phyloP scores from a whole-genome alignment of 805 yeast species.

The Myxozyma geophila region DNA sequence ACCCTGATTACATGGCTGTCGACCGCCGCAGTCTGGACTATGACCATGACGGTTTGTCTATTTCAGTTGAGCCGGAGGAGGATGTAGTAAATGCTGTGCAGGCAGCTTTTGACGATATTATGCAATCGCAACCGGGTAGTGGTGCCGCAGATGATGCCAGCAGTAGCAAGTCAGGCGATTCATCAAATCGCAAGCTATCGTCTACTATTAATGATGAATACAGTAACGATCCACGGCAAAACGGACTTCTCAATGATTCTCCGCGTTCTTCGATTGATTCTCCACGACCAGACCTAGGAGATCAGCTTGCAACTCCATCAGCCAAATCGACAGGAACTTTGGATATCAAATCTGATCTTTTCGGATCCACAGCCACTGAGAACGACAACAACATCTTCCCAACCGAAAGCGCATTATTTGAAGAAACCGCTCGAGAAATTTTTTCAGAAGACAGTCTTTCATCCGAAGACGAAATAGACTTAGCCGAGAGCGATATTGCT shows the following conservation, averaged over 20 bases:
- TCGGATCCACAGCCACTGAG: constrained; percentile 23
- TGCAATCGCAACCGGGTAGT: constrained; percentile 36
- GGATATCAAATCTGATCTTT: constrained; percentile 30
- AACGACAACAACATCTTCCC: constrained; percentile 30
- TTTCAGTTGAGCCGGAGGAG: constrained; percentile 38
- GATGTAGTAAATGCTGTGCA: constrained; percentile 64
- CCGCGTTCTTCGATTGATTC: constrained; percentile 31
- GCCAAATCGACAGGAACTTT: constrained; percentile 7
- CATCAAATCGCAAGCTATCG: constrained; percentile 17
- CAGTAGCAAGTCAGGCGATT: constrained; percentile 23
- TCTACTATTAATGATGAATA: constrained; percentile 16
- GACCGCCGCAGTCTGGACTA: constrained; percentile 25
- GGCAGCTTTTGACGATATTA: constrained; percentile 65
- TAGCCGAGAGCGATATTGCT: constrained; percentile 39
- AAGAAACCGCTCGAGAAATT: constrained; percentile 35
- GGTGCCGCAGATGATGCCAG: constrained; percentile 28
- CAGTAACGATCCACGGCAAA: background rate
- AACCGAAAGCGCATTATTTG: constrained; percentile 33
- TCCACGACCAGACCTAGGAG: constrained; percentile 3
- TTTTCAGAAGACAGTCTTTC: constrained; percentile 37
- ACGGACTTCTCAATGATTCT: background rate
- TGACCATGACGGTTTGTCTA: constrained; percentile 27
- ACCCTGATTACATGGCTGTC: constrained; percentile 38
- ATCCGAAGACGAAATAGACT: constrained; percentile 42
- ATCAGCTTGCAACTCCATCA: constrained; percentile 1